Evolutionary conservation across 305 asterid species (phyloP).

Genomic region (Solanum chacoense): DNA sequence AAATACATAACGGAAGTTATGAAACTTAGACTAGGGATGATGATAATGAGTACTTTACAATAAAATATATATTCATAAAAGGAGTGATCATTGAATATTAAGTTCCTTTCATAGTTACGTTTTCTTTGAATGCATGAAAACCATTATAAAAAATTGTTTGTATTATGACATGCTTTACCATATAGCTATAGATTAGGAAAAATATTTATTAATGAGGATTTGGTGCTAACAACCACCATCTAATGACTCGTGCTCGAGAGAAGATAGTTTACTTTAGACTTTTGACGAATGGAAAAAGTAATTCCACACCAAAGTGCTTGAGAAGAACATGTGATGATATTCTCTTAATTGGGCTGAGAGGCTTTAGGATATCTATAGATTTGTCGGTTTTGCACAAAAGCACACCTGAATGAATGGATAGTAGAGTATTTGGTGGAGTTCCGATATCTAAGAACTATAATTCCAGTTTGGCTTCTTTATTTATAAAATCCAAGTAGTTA

Average conservation of each 20-base stretch:
- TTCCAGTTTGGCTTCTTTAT: not conserved
- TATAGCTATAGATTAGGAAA: not conserved
- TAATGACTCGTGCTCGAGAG: not conserved
- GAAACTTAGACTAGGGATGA: not conserved
- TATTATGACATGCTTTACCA: not conserved
- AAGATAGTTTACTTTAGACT: not conserved
- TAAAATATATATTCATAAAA: not conserved
- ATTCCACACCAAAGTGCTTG: not conserved
- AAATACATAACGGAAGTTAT: not conserved
- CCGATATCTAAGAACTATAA: not conserved
- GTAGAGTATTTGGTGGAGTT: not conserved
- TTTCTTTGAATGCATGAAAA: not conserved
- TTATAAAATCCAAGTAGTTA: not conserved
- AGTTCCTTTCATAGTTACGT: not conserved
- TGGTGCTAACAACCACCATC: not conserved
- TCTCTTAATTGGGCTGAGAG: not conserved
- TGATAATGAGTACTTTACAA: not conserved
- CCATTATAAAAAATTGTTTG: not conserved
- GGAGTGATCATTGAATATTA: not conserved
- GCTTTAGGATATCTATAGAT: not conserved
- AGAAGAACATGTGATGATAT: not conserved
- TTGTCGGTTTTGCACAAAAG: not conserved
- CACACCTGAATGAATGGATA: not conserved
- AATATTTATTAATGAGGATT: not conserved
- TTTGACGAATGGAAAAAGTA: not conserved